phyloP scores from a whole-genome alignment of 306 rosid species.

The Cicer arietinum region DNA sequence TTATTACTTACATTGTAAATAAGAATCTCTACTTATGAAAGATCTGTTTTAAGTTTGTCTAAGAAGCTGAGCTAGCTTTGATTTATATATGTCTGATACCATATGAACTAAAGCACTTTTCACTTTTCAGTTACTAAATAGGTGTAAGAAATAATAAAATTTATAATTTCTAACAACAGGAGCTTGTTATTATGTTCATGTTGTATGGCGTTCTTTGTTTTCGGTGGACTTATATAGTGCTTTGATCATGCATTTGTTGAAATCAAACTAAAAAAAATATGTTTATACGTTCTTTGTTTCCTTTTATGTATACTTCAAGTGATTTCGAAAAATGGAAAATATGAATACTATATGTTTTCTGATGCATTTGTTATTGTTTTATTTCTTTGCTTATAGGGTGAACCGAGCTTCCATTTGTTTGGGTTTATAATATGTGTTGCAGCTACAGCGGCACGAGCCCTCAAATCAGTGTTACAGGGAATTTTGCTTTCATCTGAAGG shows the following conservation, averaged over 20 bases:
- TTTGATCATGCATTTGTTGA: not conserved
- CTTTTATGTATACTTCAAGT: slow-evolving; percentile 20
- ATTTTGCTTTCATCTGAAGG: slow-evolving; percentile 98
- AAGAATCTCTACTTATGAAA: slow-evolving; percentile 1
- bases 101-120: slow-evolving; percentile 12
- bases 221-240: not conserved
- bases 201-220: slow-evolving; percentile 24
- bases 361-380: slow-evolving; percentile 32
- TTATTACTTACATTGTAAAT: not conserved
- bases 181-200: slow-evolving; percentile 37
- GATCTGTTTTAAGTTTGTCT: slow-evolving; percentile 5
- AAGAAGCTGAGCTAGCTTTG: slow-evolving; percentile 3
- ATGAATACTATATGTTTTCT: slow-evolving; percentile 33
- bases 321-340: slow-evolving; percentile 17
- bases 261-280: not conserved
- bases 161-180: not conserved
- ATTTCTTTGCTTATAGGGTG: slow-evolving; percentile 68
- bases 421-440: slow-evolving; percentile 92
- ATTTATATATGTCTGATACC: slow-evolving; percentile 3
- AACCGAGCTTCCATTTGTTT: slow-evolving; percentile 98
- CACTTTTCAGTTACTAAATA: not conserved
- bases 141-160: not conserved
- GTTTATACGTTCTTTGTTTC: slow-evolving; percentile 4
- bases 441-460: slow-evolving; percentile 98
- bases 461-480: slow-evolving; percentile 94